Evolutionary conservation across 169 alveolate species (phyloP), one percentile per base, ranked within the genome.

Genomic region (Plasmodium falciparum): DNA sequence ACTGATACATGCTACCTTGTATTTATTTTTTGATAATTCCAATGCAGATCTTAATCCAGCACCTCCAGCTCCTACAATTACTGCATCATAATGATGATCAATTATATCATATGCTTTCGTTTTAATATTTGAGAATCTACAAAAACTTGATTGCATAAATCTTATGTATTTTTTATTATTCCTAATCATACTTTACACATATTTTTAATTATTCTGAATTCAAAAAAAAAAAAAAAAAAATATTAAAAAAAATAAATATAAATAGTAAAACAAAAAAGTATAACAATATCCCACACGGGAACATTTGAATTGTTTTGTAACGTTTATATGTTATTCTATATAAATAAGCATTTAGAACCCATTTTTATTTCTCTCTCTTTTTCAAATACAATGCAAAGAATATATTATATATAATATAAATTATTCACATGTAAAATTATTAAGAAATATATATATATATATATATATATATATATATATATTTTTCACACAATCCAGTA

Each of bases 41-140:
- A 97, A 97, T 13, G 99, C 99, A 8, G 99, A 98, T 49, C 99
- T 95, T 47, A 98, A 94, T 13, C 99, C 99, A 24, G 99, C 99
- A 13, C 99, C 99, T 1, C 99, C 99, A 13, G 99, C 99, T 9
- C 99, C 99, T 24, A 98, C 98, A 17, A 98, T 99, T 20, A 98
- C 97, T 5, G 99, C 99, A 74, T 98, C 99, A 88, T 96, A 98
- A 66, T 97, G 94, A 90, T 97, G 98, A 70, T 97, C 99, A 26
- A 96, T 95, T 17, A 97, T 96, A 17, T 97, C 97, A 93, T 95
- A 96, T 17, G 95, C 96, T 91, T 89, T 75, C 3, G 26, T 49
- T 63, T 86, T 70, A 11, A 62, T 24, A 50, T 61, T 71, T 0
- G 92, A 86, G 50, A 86, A 86, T 33, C 69, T 47, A 17, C 59